These are phyloP conservation scores for Ustilago tritici DNA, from an alignment of 1,284 basidiomycete species.

Conservation along the genomic window DNA sequence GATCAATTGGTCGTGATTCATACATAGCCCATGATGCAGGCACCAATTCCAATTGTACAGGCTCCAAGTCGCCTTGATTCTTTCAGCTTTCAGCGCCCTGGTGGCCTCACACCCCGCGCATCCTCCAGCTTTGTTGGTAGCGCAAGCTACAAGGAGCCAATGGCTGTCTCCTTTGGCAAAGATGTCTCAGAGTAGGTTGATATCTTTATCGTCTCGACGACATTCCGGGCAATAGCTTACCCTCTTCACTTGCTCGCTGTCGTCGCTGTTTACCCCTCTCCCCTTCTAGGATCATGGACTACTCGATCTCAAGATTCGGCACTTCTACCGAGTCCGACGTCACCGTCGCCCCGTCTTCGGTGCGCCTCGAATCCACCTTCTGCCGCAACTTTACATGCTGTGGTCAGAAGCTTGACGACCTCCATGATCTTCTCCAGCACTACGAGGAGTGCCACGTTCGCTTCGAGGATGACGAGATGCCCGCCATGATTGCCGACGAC, in stretches of 20 bases:
- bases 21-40: slow-evolving; percentile 44
- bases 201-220: not conserved
- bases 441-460: slow-evolving; percentile 69
- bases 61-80: slow-evolving; percentile 43
- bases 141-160: slow-evolving; percentile 62
- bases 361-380: slow-evolving; percentile 66
- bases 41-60: slow-evolving; percentile 53
- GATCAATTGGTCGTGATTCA: slow-evolving; percentile 7
- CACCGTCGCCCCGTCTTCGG: slow-evolving; percentile 63
- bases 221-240: not conserved
- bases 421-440: slow-evolving; percentile 69
- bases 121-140: slow-evolving; percentile 56
- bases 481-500: slow-evolving; percentile 62
- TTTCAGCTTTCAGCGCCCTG: slow-evolving; percentile 45
- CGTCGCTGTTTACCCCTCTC: not conserved
- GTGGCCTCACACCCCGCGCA: slow-evolving; percentile 46
- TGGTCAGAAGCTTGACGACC: slow-evolving; percentile 64
- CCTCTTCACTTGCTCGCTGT: not conserved
- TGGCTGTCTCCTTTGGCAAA: slow-evolving; percentile 65
- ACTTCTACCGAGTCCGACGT: slow-evolving; percentile 66
- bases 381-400: slow-evolving; percentile 69
- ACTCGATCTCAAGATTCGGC: slow-evolving; percentile 63
- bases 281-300: slow-evolving; percentile 63
- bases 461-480: slow-evolving; percentile 68
- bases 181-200: slow-evolving; percentile 66